Base-by-base conservation (phyloP, 1,284 basidiomycete species). In the Leccinum fallax region DNA sequence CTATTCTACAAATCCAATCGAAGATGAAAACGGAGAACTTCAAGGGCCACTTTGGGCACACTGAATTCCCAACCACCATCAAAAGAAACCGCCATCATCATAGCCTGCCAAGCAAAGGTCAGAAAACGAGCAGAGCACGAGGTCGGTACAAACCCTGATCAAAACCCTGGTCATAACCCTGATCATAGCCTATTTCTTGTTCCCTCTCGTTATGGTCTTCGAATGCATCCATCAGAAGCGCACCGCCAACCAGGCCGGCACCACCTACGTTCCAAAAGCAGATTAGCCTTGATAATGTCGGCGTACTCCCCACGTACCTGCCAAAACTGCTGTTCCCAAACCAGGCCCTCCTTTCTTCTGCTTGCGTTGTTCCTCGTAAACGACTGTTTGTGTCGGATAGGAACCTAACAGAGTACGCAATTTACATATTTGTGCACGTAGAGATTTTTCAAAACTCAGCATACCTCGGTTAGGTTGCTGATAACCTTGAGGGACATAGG, bases 201-300 rank as follows among this genome's bases (percentile, higher is more conserved):
- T 77, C 79, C 36, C 67, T 55, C 0, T 80, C 76, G 32, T 83
- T 66, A 59, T 82, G 76, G 66, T 80, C 72, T 53, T 84, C 82
- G 38, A 86, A 61, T 2, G 81, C 83, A 49, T 85, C 79, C 54
- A 69, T 81, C 34, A 89, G 67, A 54, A 90, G 69, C 3, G 77
- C 77, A 64, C 88, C 88, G 53, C 83, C 88, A 24, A 87, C 68
- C 16, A 89, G 69, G 66, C 87, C 87, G 21, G 78, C 87, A 66
- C 80, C 87, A 65, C 81, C 86, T 83, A 65, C 56, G 40, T 55
- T 57, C 34, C 59, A 34, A 57, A 52, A 53, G n/a, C 32, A 26
- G 43, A 56, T 73, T 24, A 66, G 61, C 13, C 32, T 43, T 32
- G 11, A 40, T 56, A 19, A 24, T 2, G 38, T 26, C 19, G 13